Conservation (phyloP, 2,329 filamentous ascomycete species). For the Fusarium robinianum region DNA sequence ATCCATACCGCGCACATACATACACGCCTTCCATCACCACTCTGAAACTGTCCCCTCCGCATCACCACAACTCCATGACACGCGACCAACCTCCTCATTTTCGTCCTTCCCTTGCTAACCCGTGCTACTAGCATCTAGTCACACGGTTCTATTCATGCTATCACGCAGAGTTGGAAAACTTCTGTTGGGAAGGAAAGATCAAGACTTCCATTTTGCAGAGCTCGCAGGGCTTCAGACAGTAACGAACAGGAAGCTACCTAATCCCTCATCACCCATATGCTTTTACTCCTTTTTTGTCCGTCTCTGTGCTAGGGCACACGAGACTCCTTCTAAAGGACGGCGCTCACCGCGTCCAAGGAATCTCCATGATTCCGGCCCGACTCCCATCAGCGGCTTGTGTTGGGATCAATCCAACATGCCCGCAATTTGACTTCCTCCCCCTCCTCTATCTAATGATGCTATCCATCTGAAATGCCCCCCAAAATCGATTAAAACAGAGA, state of each 20-base stretch:
- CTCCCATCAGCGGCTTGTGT: constrained; percentile 27
- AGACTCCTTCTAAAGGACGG: constrained; percentile 17
- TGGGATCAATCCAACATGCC: constrained; percentile 20
- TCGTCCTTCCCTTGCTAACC: too few relatives aligned
- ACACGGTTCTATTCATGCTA: too few relatives aligned
- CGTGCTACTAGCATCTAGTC: too few relatives aligned
- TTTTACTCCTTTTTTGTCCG: constrained; percentile 35
- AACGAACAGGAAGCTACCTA: constrained; percentile 36
- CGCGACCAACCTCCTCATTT: background rate
- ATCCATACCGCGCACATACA: too few relatives aligned
- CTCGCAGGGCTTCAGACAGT: constrained; percentile 25
- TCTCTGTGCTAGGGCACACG: constrained; percentile 28
- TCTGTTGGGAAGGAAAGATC: constrained; percentile 31
- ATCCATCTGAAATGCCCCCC: constrained; percentile 20
- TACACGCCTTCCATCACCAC: too few relatives aligned
- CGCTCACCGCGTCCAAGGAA: constrained; percentile 21
- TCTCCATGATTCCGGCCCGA: constrained; percentile 25
- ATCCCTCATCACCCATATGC: constrained; percentile 27
- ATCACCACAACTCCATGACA: background rate
- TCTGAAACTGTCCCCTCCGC: too few relatives aligned
- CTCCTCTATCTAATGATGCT: constrained; percentile 34
- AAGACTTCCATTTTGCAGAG: constrained; percentile 38
- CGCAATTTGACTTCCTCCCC: constrained; percentile 14
- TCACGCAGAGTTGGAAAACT: constrained; percentile 4
- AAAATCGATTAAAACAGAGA: constrained; percentile 36